Conservation (phyloP, 192 early-diverging fungal species). For the Phlyctochytrium bullatum region DNA sequence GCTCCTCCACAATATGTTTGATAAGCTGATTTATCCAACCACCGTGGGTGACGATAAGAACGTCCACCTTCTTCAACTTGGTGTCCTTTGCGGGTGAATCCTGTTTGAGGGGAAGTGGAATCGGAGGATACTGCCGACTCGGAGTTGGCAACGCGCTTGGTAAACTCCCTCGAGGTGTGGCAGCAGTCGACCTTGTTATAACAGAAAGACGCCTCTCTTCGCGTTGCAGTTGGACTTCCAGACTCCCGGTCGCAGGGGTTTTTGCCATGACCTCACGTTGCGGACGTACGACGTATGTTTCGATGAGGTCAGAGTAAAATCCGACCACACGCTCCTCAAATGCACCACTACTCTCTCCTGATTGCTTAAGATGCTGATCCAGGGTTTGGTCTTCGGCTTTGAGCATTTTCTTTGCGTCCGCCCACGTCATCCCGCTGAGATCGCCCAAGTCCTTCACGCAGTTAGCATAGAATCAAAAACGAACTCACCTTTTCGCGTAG, state of each 20-base stretch:
- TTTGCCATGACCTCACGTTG: conserved; percentile 32
- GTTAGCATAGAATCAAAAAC: not conserved
- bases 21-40: conserved; percentile 38
- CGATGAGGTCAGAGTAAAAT: conserved; percentile 44
- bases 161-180: not conserved
- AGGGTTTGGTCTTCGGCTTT: conserved; percentile 35
- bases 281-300: conserved; percentile 37
- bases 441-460: conserved; percentile 36
- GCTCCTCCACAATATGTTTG: conserved; percentile 39
- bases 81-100: not conserved
- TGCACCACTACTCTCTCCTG: conserved; percentile 28
- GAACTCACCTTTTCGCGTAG: conserved; percentile 40
- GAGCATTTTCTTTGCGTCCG: conserved; percentile 40
- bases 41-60: conserved; percentile 53
- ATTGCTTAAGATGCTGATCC: conserved; percentile 38
- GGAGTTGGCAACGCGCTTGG: not conserved
- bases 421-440: conserved; percentile 39
- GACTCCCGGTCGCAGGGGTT: not conserved
- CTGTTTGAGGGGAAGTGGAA: conserved; percentile 4
- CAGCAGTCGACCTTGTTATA: not conserved
- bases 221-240: not conserved
- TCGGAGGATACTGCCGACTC: conserved; percentile 3
- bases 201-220: not conserved
- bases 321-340: conserved; percentile 43
- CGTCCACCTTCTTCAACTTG: conserved; percentile 27